Conservation (phyloP, 306 rosid species). For the Mimosa bimucronata region DNA sequence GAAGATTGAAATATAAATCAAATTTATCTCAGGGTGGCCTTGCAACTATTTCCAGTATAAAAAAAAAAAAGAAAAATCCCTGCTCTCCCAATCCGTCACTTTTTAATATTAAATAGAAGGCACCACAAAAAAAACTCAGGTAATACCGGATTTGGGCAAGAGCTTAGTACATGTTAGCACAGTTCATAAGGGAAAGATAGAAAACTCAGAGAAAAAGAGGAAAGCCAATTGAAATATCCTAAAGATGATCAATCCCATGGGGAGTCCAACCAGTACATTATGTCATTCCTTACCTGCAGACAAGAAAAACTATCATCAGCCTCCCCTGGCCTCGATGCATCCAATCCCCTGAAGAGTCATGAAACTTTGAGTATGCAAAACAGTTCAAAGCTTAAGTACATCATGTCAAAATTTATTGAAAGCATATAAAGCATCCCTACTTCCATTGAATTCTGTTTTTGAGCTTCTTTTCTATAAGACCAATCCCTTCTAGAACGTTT, state of each 20-base stretch:
- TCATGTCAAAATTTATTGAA: slow-evolving; percentile 22
- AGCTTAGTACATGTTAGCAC: neutral
- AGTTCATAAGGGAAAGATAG: slow-evolving; percentile 1
- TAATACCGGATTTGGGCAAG: slow-evolving; percentile 13
- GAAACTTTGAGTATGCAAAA: slow-evolving; percentile 35
- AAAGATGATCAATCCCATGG: slow-evolving; percentile 20
- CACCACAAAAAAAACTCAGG: neutral
- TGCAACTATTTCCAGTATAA: slow-evolving; percentile 21
- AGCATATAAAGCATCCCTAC: slow-evolving; percentile 54
- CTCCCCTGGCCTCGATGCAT: slow-evolving; percentile 81
- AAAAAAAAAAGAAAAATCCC: slow-evolving; percentile 11
- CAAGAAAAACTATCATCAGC: slow-evolving; percentile 71
- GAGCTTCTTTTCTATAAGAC: slow-evolving; percentile 96
- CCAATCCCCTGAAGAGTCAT: slow-evolving; percentile 75
- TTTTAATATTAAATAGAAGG: neutral
- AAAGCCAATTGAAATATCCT: neutral
- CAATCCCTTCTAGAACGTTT: slow-evolving; percentile 98
- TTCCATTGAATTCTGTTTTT: slow-evolving; percentile 99
- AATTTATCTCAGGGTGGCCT: slow-evolving; percentile 31
- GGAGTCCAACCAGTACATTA: slow-evolving; percentile 35
- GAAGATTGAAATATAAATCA: slow-evolving; percentile 16
- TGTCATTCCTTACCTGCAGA: slow-evolving; percentile 69
- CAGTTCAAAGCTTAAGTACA: slow-evolving; percentile 31
- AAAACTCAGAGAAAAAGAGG: neutral
- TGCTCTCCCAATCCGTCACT: slow-evolving; percentile 11